phyloP scores from a whole-genome alignment of 169 alveolate species.

The Eimeria tenella region DNA sequence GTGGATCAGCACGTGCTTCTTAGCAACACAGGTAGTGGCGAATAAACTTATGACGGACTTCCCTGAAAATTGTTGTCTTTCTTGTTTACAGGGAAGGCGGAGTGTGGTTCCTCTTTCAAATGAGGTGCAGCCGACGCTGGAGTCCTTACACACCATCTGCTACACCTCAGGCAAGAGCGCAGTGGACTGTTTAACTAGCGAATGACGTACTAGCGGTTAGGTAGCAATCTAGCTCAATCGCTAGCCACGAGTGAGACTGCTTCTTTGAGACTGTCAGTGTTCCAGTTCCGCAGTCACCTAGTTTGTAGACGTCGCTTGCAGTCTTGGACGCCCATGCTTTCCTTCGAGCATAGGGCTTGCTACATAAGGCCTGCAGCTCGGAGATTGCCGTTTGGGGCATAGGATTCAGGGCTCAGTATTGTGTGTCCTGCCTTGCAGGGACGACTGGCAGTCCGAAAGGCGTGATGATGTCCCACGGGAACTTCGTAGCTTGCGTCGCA shows the following conservation, averaged over 20 bases:
- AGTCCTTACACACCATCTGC: conserved; percentile 92
- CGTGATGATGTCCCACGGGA: conserved; percentile 94
- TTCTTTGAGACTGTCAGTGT: no score
- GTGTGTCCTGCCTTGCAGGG: conserved; percentile 33
- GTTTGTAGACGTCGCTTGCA: no score
- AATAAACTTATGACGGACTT: no score
- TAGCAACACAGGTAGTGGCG: no score
- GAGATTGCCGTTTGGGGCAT: background rate
- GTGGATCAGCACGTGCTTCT: no score
- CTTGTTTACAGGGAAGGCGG: conserved; percentile 62
- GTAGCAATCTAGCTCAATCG: background rate
- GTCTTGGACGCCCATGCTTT: no score
- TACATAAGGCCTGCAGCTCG: no score
- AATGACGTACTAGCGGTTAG: background rate
- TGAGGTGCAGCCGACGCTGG: conserved; percentile 73
- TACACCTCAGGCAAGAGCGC: conserved; percentile 96
- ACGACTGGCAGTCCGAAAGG: conserved; percentile 99
- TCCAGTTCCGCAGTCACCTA: no score
- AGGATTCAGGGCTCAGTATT: background rate
- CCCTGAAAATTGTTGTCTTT: no score
- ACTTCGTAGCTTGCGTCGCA: conserved; percentile 75
- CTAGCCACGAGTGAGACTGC: background rate
- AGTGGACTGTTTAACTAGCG: background rate
- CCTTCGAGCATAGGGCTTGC: no score
- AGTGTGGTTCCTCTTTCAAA: conserved; percentile 49